Evolutionary conservation across 2,329 filamentous ascomycete genomes (phyloP), one percentile per base, ranked within the genome.

Genomic region (Phialocephala subalpina): DNA sequence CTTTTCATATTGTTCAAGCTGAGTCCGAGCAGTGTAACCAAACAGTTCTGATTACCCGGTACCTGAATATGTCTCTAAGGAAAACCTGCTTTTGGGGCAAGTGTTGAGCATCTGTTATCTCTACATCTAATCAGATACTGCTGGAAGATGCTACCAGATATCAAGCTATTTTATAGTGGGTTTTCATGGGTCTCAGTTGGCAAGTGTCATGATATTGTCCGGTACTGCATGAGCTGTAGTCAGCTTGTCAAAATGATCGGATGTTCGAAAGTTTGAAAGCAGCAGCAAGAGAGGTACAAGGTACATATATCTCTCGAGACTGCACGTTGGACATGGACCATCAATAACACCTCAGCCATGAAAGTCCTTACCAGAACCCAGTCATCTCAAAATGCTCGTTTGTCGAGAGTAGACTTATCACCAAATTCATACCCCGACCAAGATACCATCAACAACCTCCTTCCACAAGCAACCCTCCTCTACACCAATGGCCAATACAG

Each of bases 401-500:
- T 49, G 6, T 49, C 45, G 2, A 25, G n/a, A 12, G 11, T 25
- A 49, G 45, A 25, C 20, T 25, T 14, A 49, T 22, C 20, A n/a
- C 25, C 20, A 27, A 9, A n/a, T 25, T 20, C 45, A 11, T 25
- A 49, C 20, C 18, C 3, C 20, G 45, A 49, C 45, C 20, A 49
- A 27, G 45, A 49, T 22, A 49, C 6, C 22, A 49, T 27, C 5
- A 14, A 49, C 45, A 27, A 49, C 45, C 7, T 25, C 18, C 20
- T 25, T 20, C 7, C 45, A n/a, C 25, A 33, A 22, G 27, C 52
- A 35, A 55, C 6, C 27, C 12, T 35, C n/a, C 53, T n/a, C n/a
- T 70, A 70, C 47, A 33, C 35, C 1, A 58, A 63, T 7, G 52
- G 45, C 22, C 55, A 60, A 33, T 70, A 64, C 25, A 40, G 60